Base-by-base conservation (phyloP, 202 grass and related monocot species). In the Setaria viridis region DNA sequence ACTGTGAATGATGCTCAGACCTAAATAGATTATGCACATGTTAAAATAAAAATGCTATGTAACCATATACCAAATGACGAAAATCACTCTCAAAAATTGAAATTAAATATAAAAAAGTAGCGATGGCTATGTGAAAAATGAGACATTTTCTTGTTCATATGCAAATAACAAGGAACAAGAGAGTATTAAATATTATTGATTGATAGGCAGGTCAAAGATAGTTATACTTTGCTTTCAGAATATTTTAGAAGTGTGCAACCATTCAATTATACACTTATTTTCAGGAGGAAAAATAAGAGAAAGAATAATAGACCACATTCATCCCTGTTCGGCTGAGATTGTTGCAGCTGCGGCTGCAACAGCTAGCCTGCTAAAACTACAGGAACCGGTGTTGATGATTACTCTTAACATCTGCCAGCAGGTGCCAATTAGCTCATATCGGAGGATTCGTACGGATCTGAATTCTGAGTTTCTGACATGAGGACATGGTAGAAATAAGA, bases 361-460 rank as follows among this genome's bases (percentile, higher is more conserved):
- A 25, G 25, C 25, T 25, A 25, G 25, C 25, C 25, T 25, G 25
- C 25, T 25, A 25, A 25, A 25, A 25, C 25, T 25, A 25, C 25
- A 25, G 25, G 25, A 25, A 25, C 25, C 25, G 25, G 25, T 25
- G 25, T 25, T 25, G 25, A 25, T 25, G 25, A 25, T 25, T 25
- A 34, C 9, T 8, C 49, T 49, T 43, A 29, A 60, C 8, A 29
- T 29, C 9, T 29, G 57, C 21, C 2, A 11, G 57, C 57, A 59
- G 29, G 58, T 43, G 17, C 11, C 79, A 56, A 14, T 60, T 42
- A 48, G 46, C 25, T 59, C 42, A 41, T 13, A 75, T 39, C 14
- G 3, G n/a, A 29, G 33, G 37, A 80, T 20, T 34, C 25, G 60
- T 51, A 55, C 6, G 68, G 42, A 89, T 88, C 67, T 79, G 19